Evolutionary conservation across 352 stramenopile genomes (phyloP).

Genomic region (Elongisporangium anandrum): DNA sequence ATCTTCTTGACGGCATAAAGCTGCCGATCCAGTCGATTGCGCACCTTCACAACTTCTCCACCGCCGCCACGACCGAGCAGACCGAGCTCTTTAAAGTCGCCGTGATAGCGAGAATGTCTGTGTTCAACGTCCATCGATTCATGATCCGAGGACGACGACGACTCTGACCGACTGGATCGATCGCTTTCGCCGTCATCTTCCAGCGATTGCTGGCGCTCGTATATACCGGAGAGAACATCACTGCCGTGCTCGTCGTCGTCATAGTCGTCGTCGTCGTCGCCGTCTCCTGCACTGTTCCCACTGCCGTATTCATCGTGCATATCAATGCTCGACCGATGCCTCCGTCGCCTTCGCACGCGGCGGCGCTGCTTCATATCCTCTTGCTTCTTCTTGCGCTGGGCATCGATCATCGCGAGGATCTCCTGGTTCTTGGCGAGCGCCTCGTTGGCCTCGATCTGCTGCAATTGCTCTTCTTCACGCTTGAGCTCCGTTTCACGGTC

Average conservation of each 20-base stretch:
- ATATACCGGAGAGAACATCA: constrained; percentile 28
- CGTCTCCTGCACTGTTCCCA: constrained; percentile 8
- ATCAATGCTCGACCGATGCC: constrained; percentile 61
- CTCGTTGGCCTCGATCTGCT: constrained; percentile 56
- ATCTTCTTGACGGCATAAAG: constrained; percentile 87
- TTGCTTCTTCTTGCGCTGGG: constrained; percentile 59
- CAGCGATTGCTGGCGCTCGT: constrained; percentile 26
- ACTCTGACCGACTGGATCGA: constrained; percentile 17
- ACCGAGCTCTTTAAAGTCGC: constrained; percentile 84
- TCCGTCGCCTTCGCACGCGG: constrained; percentile 23
- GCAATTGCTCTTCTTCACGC: constrained; percentile 43
- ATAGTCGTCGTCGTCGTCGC: constrained; percentile 11
- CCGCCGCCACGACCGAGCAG: constrained; percentile 76
- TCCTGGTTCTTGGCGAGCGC: constrained; percentile 64
- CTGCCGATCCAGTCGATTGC: constrained; percentile 78
- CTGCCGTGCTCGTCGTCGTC: constrained; percentile 30
- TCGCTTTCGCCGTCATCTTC: constrained; percentile 14
- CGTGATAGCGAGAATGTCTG: constrained; percentile 73
- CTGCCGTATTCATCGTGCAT: constrained; percentile 23
- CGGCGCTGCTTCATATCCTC: constrained; percentile 58
- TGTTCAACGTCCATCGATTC: constrained; percentile 35
- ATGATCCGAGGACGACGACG: constrained; percentile 47
- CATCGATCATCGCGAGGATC: constrained; percentile 76
- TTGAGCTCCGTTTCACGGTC: constrained; percentile 58
- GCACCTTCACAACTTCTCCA: constrained; percentile 82